These are phyloP conservation scores for Sphaerosporella brunnea DNA, from an alignment of 495 filamentous ascomycete species.

Conservation along the genomic window DNA sequence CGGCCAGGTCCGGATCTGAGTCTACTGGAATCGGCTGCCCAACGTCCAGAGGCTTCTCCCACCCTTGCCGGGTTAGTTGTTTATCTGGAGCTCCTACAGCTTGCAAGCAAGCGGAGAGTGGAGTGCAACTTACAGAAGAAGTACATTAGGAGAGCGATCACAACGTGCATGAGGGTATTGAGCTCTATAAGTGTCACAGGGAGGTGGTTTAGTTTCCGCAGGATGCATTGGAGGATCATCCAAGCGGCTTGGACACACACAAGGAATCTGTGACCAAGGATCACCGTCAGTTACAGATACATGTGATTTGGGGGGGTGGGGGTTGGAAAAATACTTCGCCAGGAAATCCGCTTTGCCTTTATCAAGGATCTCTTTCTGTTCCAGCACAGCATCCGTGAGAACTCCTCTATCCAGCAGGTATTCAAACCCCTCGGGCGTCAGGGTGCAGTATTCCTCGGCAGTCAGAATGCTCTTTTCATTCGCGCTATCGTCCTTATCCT, in stretches of 20 bases:
- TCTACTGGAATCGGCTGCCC: neutral
- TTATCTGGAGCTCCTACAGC: no score
- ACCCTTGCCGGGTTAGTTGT: no score
- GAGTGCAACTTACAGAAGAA: slow-evolving; percentile 9
- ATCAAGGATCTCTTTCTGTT: slow-evolving; percentile 11
- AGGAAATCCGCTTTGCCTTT: slow-evolving; percentile 28
- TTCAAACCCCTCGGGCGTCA: slow-evolving; percentile 5
- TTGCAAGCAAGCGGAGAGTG: no score
- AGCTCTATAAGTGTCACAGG: slow-evolving; percentile 27
- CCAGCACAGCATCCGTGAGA: neutral
- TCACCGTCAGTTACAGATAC: neutral
- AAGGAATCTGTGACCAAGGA: slow-evolving; percentile 11
- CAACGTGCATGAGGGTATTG: slow-evolving; percentile 27
- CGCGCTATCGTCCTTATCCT: neutral
- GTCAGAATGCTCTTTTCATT: no score
- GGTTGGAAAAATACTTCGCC: slow-evolving; percentile 12
- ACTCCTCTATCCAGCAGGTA: neutral
- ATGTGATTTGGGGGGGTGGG: neutral
- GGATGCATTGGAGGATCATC: slow-evolving; percentile 27
- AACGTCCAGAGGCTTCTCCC: slow-evolving; percentile 8
- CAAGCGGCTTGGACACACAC: slow-evolving; percentile 27
- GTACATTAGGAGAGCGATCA: slow-evolving; percentile 27
- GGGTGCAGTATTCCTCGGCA: neutral
- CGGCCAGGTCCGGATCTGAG: neutral
- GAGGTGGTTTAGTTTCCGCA: slow-evolving; percentile 11